These are phyloP conservation scores for Ascodesmis nigricans DNA, from an alignment of 495 filamentous ascomycete species.

Conservation along the genomic window DNA sequence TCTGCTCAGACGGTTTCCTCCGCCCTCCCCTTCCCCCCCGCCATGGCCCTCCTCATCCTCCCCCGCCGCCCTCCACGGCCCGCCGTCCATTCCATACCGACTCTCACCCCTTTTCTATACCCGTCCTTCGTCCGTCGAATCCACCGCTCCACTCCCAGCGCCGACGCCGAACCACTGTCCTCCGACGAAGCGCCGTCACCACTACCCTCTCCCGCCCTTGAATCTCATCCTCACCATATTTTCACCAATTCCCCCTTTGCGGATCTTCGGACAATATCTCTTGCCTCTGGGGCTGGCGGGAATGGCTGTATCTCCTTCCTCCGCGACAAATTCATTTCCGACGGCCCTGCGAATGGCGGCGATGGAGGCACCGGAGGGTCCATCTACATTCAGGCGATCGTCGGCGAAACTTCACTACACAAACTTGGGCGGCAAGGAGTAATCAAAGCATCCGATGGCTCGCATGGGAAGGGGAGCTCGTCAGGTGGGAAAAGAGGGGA, in stretches of 20 bases:
- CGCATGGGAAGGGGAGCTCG: slow-evolving; percentile 65
- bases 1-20: too few species aligned
- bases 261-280: slow-evolving; percentile 55
- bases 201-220: slow-evolving; percentile 36
- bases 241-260: slow-evolving; percentile 65
- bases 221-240: slow-evolving; percentile 26
- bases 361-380: slow-evolving; percentile 82
- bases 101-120: slow-evolving; percentile 7
- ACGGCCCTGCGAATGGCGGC: slow-evolving; percentile 90
- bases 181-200: slow-evolving; percentile 2
- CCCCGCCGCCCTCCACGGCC: too few species aligned
- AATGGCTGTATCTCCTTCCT: slow-evolving; percentile 86
- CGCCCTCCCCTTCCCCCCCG: too few species aligned
- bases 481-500: slow-evolving; percentile 61
- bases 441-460: slow-evolving; percentile 57
- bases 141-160: not conserved
- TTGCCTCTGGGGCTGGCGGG: slow-evolving; percentile 61
- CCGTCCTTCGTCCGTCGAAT: slow-evolving; percentile 7
- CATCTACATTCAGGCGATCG: slow-evolving; percentile 82
- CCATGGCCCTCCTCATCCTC: too few species aligned
- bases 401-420: slow-evolving; percentile 74
- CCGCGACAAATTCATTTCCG: slow-evolving; percentile 63
- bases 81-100: too few species aligned
- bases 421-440: slow-evolving; percentile 63
- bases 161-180: slow-evolving; percentile 15